A percentile compares a stretch with the other conserved stretches of the same genome.
Conservation (phyloP, 768 basidiomycete species). For the Phaeotremella skinneri region DNA sequence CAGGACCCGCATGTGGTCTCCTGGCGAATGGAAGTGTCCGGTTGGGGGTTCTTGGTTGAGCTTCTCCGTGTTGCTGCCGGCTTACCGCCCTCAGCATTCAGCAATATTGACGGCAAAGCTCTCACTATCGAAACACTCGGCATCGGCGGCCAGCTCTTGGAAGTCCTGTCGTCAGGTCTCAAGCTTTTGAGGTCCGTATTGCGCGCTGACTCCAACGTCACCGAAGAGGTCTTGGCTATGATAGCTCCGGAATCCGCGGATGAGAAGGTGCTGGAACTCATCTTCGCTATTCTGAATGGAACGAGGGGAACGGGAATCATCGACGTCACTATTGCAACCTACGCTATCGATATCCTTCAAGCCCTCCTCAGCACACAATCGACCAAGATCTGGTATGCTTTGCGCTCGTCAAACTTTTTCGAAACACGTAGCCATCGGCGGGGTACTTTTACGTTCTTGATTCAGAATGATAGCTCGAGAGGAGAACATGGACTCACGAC, state of each 20-base stretch:
- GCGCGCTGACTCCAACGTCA: constrained; percentile 63
- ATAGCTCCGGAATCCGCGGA: constrained; percentile 63
- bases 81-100: background rate
- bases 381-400: constrained; percentile 82
- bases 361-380: constrained; percentile 74
- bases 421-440: constrained; percentile 26
- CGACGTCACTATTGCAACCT: constrained; percentile 65
- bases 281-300: constrained; percentile 56
- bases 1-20: constrained; percentile 63
- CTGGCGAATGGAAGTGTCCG: constrained; percentile 79
- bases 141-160: constrained; percentile 63
- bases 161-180: constrained; percentile 67
- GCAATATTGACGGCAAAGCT: constrained; percentile 10
- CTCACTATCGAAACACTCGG: constrained; percentile 56
- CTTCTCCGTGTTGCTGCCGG: constrained; percentile 57
- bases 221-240: constrained; percentile 65
- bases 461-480: constrained; percentile 68
- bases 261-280: constrained; percentile 54
- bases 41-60: constrained; percentile 83
- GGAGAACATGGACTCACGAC: constrained; percentile 68
- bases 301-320: constrained; percentile 71
- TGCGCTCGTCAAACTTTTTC: constrained; percentile 72
- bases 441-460: constrained; percentile 55
- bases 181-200: constrained; percentile 77
- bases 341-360: constrained; percentile 74